phyloP scores from a whole-genome alignment of 2,329 filamentous ascomycete genomes.

The Aplosporella prunicola region DNA sequence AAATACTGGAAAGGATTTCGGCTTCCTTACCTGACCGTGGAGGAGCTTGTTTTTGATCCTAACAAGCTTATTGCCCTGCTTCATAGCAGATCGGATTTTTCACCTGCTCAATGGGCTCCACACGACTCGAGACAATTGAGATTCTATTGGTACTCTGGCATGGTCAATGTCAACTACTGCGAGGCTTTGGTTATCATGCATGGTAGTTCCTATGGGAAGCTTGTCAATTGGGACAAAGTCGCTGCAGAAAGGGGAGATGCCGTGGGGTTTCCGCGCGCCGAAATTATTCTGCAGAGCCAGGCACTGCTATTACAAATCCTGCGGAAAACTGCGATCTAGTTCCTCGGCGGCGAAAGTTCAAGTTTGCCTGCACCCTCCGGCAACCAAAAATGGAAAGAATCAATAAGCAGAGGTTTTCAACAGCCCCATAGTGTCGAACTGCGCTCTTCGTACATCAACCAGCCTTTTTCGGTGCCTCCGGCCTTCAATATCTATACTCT shows the following conservation, averaged over 20 bases:
- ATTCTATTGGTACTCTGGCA: not conserved
- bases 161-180: not conserved
- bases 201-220: not conserved
- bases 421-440: not conserved
- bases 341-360: too few relatives aligned
- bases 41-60: not conserved
- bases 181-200: not conserved
- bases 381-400: too few relatives aligned
- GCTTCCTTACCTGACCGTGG: not conserved
- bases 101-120: not conserved
- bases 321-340: not conserved
- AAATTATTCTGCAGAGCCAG: not conserved
- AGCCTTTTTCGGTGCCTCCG: slow-evolving; percentile 14
- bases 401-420: not conserved
- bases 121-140: not conserved
- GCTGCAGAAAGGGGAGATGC: not conserved
- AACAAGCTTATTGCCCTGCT: not conserved
- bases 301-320: not conserved
- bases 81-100: not conserved
- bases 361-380: too few relatives aligned
- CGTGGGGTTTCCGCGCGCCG: not conserved
- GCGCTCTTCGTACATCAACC: slow-evolving; percentile 9
- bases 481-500: slow-evolving; percentile 13
- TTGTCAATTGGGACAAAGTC: not conserved
- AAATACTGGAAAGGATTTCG: not conserved